These are phyloP conservation scores for Coemansia sp. DNA, from an alignment of 192 early-diverging fungal genomes.

Conservation along the genomic window DNA sequence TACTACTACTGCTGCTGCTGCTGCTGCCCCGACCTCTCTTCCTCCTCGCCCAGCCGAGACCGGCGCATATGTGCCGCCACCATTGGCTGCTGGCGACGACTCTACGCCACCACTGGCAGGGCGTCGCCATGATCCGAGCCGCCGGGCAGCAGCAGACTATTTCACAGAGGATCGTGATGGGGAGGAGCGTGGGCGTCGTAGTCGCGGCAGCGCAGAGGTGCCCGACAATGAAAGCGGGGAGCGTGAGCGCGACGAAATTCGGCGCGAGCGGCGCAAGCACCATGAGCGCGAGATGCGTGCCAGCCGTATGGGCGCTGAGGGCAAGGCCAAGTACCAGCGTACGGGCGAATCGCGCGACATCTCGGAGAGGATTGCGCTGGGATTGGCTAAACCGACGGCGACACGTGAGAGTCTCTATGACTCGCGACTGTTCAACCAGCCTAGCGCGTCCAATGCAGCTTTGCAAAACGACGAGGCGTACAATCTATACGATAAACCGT, in stretches of 20 bases:
- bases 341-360: conserved; percentile 86
- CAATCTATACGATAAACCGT: conserved; percentile 94
- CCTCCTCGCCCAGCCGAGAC: no score
- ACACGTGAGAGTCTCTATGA: conserved; percentile 94
- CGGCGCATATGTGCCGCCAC: conserved; percentile 19
- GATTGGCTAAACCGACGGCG: conserved; percentile 89
- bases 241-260: conserved; percentile 84
- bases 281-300: conserved; percentile 88
- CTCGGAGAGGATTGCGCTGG: conserved; percentile 98
- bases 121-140: conserved; percentile 11
- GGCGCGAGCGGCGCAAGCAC: conserved; percentile 82
- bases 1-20: conserved; percentile 32
- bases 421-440: conserved; percentile 93
- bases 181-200: conserved; percentile 18
- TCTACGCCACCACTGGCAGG: no score
- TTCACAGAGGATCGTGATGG: conserved; percentile 23
- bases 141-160: conserved; percentile 31
- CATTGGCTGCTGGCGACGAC: background rate
- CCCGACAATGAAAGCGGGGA: conserved; percentile 37
- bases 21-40: background rate
- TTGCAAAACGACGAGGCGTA: conserved; percentile 94
- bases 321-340: conserved; percentile 70
- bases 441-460: conserved; percentile 81
- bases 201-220: conserved; percentile 13
- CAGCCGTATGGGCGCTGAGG: conserved; percentile 79